Base-by-base conservation (phyloP, 495 filamentous ascomycete species). In the Penicillium longicatenatum region DNA sequence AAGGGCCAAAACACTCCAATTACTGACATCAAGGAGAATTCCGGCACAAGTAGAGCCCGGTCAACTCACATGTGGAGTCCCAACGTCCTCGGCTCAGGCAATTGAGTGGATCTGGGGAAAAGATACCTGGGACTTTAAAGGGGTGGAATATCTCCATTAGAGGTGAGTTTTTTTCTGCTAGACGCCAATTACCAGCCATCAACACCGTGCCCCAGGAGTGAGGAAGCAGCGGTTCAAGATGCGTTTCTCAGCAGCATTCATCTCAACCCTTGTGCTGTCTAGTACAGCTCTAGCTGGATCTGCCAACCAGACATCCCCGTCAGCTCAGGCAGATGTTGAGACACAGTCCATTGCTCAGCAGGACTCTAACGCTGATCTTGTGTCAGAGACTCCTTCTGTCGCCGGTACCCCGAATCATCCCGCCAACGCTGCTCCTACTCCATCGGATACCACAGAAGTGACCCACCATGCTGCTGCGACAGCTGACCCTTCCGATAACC, bases 181-280 rank as follows among this genome's bases (percentile, higher is more conserved):
- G 46, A 41, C 6, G 49, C 4, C n/a, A 19, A 22, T 20, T 24
- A 9, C 33, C 17, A 39, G 17, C 33, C n/a, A 37, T 8, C 10
- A 31, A 33, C 1, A 2, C 16, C 10, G 22, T 31, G 12, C 3
- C 8, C 19, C 17, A 39, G 37, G 37, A 39, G 16, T 8, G 16
- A 12, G 20, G 46, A 49, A 45, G 42, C 44, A 55, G 54, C 57
- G 35, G 51, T 10, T 29, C 58, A 68, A 54, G 20, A 73, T 73
- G 68, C 70, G 68, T 63, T 70, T 73, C 58, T 68, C 68, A 24
- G 54, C 61, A 22, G 41, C 52, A 4, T 56, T 70, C 21, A 17
- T 73, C 46, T 77, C 61, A 50, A 68, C 66, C 35, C 57, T 71
- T 35, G 54, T 71, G 58, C 60, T 71, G n/a, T 73, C 65, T 19